phyloP scores from a whole-genome alignment of 371 early-diverging fungal species.

The Mucor indicus region DNA sequence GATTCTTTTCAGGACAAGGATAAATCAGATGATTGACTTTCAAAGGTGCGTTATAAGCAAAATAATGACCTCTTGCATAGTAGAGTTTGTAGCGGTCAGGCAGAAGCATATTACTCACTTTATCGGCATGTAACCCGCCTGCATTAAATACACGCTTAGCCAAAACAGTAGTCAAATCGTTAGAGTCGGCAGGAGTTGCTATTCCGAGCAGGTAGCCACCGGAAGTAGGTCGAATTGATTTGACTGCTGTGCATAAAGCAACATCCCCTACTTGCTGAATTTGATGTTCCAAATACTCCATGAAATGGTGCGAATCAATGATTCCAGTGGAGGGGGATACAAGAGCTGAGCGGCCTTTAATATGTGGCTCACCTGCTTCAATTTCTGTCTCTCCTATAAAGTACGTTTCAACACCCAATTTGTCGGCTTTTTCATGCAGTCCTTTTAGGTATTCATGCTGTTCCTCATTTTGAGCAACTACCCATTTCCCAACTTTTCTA shows the following conservation, averaged over 20 bases:
- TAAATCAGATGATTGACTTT: conserved; percentile 72
- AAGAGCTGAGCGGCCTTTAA: conserved; percentile 55
- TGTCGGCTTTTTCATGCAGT: conserved; percentile 56
- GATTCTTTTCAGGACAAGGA: conserved; percentile 77
- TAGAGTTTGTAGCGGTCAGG: conserved; percentile 40
- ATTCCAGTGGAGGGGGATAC: conserved; percentile 82
- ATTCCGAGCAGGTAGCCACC: conserved; percentile 50
- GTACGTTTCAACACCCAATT: conserved; percentile 59
- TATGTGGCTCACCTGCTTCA: conserved; percentile 54
- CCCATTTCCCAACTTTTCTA: conserved; percentile 71
- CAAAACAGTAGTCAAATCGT: conserved; percentile 36
- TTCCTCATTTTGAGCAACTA: conserved; percentile 64
- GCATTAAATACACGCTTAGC: conserved; percentile 73
- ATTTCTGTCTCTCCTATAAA: conserved; percentile 51
- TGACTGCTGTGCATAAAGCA: conserved; percentile 49
- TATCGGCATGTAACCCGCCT: conserved; percentile 75
- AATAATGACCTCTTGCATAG: conserved; percentile 83
- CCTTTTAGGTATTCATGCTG: conserved; percentile 57
- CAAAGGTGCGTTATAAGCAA: conserved; percentile 23
- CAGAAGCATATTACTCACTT: conserved; percentile 55
- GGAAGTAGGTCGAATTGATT: conserved; percentile 29
- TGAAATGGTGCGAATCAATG: conserved; percentile 69
- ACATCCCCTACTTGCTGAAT: conserved; percentile 46
- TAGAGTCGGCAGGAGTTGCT: conserved; percentile 26
- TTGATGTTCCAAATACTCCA: conserved; percentile 58